Percentiles rank a stretch among this genome's conserved stretches.
Conservation (phyloP, 805 yeast genomes). For the Kodamaea fukazawae region DNA sequence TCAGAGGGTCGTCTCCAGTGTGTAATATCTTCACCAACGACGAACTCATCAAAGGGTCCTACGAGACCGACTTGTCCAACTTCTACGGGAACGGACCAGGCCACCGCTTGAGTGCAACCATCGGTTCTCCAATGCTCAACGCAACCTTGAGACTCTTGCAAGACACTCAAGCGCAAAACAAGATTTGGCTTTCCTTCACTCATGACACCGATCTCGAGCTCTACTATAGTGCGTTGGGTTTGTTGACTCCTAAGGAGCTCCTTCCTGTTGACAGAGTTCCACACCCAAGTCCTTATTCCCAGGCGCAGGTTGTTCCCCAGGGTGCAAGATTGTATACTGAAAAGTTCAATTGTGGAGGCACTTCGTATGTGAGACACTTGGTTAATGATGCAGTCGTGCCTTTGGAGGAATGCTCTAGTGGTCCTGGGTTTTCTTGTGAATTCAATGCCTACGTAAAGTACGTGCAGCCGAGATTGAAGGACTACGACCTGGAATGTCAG, state of each 20-base stretch:
- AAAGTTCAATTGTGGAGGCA: slow-evolving; percentile 11
- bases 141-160: slow-evolving; percentile 13
- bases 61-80: slow-evolving; percentile 11
- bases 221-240: slow-evolving; percentile 12
- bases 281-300: slow-evolving; percentile 11
- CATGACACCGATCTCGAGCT: slow-evolving; percentile 17
- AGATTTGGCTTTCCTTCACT: slow-evolving; percentile 15
- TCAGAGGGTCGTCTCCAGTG: slow-evolving; percentile 13
- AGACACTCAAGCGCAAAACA: slow-evolving; percentile 12
- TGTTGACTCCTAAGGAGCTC: slow-evolving; percentile 7
- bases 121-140: slow-evolving; percentile 11
- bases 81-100: slow-evolving; percentile 17
- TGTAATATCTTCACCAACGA: slow-evolving; percentile 15
- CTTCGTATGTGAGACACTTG: slow-evolving; percentile 12
- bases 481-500: slow-evolving; percentile 32
- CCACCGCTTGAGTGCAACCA: slow-evolving; percentile 7
- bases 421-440: slow-evolving; percentile 22
- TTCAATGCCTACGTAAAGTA: slow-evolving; percentile 26
- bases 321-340: slow-evolving; percentile 15
- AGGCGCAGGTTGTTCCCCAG: slow-evolving; percentile 14
- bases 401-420: slow-evolving; percentile 10
- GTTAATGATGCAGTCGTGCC: slow-evolving; percentile 17
- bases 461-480: slow-evolving; percentile 16
- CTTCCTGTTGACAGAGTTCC: slow-evolving; percentile 12
- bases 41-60: slow-evolving; percentile 13